Evolutionary conservation across 2,329 filamentous ascomycete species (phyloP), one percentile per base, ranked within the genome.

Genomic region (Phaeoacremonium minimum): DNA sequence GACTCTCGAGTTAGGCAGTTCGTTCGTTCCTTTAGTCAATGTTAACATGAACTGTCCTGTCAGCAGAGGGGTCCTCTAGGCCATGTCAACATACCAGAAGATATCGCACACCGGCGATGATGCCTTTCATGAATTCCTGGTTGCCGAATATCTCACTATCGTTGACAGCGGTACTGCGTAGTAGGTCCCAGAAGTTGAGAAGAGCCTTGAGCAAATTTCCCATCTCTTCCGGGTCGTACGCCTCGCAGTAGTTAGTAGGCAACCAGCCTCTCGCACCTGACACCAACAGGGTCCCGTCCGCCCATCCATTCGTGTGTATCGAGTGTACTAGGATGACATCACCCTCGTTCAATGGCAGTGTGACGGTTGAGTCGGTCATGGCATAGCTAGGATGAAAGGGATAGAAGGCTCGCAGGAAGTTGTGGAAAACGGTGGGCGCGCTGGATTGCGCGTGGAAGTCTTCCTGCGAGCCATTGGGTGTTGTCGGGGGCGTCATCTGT

Each of bases 301-400:
- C 93, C 93, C 93, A 98, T 49, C 93, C 93, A 66, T 97, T 98
- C 42, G 88, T 93, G 61, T 98, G 93, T 47, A 97, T 87, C 4
- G 93, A 96, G 61, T 98, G 93, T 15, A 98, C 85, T 40, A 98
- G 66, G 36, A 98, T 84, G 33, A 98, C 79, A 53, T 98, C 93
- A 41, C 93, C 93, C 55, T 93, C 84, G 48, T 87, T 86, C 38
- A 98, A 74, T 15, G 89, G 85, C 9, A 96, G 71, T 9, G 91
- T 97, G 37, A 97, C 85, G 8, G 88, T 93, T 9, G 85, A 84
- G 40, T 90, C 86, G n/a, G 80, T 80, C 42, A 87, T 77, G 29
- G 85, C 76, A 50, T 83, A 81, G 41, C 75, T 80, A 2, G 91
- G 89, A 40, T 90, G 82, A 58, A 96, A 98, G 17, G 88, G 85